Percentiles rank a stretch among this genome's conserved stretches.
These are phyloP conservation scores for Asterella californica DNA, from an alignment of 225 moss, liverwort and hornwort genomes.

Conservation along the genomic window DNA sequence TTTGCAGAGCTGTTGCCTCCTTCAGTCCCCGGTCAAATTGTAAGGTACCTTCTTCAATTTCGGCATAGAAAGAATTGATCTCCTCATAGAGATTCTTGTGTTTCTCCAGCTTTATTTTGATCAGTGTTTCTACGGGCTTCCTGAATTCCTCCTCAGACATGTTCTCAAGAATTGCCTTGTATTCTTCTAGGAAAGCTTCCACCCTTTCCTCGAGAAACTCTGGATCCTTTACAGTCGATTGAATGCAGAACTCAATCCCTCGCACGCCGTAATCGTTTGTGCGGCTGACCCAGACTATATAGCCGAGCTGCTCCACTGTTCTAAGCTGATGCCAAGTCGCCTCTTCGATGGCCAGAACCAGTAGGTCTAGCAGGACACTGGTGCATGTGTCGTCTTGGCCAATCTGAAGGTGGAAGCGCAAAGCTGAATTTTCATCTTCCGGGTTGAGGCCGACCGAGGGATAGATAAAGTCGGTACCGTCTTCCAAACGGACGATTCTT, in stretches of 20 bases:
- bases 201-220: constrained; percentile 80
- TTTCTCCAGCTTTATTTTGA: constrained; percentile 91
- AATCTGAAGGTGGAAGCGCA: constrained; percentile 82
- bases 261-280: constrained; percentile 80
- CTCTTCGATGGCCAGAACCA: constrained; percentile 69
- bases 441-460: constrained; percentile 67
- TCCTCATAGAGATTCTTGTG: constrained; percentile 95
- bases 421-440: constrained; percentile 86
- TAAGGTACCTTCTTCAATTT: constrained; percentile 84
- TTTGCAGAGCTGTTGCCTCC: constrained; percentile 54
- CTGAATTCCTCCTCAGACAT: constrained; percentile 14
- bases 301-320: constrained; percentile 94
- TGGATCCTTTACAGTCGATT: constrained; percentile 87
- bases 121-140: constrained; percentile 64
- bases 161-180: constrained; percentile 62
- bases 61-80: constrained; percentile 68
- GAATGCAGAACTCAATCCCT: constrained; percentile 82
- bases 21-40: constrained; percentile 64
- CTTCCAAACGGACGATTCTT: constrained; percentile 65
- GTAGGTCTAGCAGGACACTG: constrained; percentile 73
- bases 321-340: constrained; percentile 89
- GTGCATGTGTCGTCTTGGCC: constrained; percentile 57
- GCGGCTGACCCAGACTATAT: constrained; percentile 48
- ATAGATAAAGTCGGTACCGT: constrained; percentile 70
- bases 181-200: constrained; percentile 78